phyloP scores from a whole-genome alignment of 1,284 basidiomycete species.

The Kwoniella shivajii region DNA sequence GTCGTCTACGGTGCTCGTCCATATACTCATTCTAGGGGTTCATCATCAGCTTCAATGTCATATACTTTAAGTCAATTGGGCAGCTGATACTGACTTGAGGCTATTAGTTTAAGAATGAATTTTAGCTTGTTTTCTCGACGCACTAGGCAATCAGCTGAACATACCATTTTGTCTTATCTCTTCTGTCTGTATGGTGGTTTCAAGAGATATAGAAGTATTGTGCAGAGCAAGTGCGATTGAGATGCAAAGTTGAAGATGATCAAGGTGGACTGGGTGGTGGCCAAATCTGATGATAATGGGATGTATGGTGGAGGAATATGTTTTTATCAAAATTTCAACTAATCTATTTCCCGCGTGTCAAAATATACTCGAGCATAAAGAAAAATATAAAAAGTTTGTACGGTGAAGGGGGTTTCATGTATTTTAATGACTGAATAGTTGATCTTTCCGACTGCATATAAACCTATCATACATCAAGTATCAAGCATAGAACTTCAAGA shows the following conservation, averaged over 20 bases:
- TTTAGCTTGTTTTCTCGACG: constrained; percentile 6
- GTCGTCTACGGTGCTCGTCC: constrained; percentile 55
- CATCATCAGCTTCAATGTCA: background rate
- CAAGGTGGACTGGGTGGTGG: background rate
- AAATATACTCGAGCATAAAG: too few relatives aligned
- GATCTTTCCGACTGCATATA: background rate
- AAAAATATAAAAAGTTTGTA: background rate
- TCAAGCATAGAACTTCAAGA: constrained; percentile 18
- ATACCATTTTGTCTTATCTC: constrained; percentile 28
- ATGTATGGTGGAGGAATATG: background rate
- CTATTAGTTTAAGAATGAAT: constrained; percentile 23
- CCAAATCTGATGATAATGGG: background rate
- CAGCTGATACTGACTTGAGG: constrained; percentile 42
- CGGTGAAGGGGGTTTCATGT: background rate
- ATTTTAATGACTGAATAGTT: background rate
- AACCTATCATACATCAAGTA: background rate
- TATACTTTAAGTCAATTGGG: background rate
- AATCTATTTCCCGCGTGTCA: constrained; percentile 27
- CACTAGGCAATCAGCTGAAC: background rate
- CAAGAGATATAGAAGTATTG: constrained; percentile 1
- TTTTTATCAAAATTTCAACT: constrained; percentile 33
- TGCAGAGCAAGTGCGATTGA: background rate
- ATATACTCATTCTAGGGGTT: constrained; percentile 55
- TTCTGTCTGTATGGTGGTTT: constrained; percentile 5
- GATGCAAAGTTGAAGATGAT: background rate